Evolutionary conservation across 306 rosid genomes (phyloP).

Genomic region (Cicer cuneatum): DNA sequence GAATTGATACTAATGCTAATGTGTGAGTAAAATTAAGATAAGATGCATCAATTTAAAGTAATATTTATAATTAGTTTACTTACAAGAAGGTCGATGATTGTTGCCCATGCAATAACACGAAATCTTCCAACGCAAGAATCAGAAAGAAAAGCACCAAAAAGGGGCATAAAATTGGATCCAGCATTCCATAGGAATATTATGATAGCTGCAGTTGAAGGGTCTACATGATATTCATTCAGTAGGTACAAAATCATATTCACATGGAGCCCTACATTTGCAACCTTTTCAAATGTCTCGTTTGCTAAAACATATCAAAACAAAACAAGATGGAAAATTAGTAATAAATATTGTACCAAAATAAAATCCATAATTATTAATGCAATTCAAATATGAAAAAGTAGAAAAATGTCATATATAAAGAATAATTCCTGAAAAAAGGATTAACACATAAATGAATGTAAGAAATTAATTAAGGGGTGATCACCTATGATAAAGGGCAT

Average conservation of each 20-base stretch:
- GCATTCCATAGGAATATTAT: constrained; percentile 66
- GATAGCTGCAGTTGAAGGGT: constrained; percentile 49
- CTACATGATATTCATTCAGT: constrained; percentile 54
- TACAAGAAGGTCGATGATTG: constrained; percentile 60
- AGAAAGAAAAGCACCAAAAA: constrained; percentile 80
- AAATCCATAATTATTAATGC: not conserved
- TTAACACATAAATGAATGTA: too few relatives aligned
- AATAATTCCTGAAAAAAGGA: too few relatives aligned
- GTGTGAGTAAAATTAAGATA: too few relatives aligned
- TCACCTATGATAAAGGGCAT: constrained; percentile 83
- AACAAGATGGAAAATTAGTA: not conserved
- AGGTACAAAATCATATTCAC: constrained; percentile 73
- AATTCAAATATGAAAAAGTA: not conserved
- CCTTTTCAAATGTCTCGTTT: constrained; percentile 81
- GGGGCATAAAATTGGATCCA: constrained; percentile 49
- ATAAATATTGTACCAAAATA: not conserved
- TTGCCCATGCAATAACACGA: constrained; percentile 62
- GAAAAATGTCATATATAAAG: constrained; percentile 9
- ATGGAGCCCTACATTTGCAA: constrained; percentile 69
- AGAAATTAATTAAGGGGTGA: constrained; percentile 1
- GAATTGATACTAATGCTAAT: too few relatives aligned
- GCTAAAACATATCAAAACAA: constrained; percentile 49
- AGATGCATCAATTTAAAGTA: too few relatives aligned
- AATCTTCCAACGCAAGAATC: constrained; percentile 78
- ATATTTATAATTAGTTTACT: constrained; percentile 12